A percentile compares a stretch with the other conserved stretches of the same genome.
Conservation (phyloP, 1,139 yeast species). For the Maudiozyma humilis region DNA sequence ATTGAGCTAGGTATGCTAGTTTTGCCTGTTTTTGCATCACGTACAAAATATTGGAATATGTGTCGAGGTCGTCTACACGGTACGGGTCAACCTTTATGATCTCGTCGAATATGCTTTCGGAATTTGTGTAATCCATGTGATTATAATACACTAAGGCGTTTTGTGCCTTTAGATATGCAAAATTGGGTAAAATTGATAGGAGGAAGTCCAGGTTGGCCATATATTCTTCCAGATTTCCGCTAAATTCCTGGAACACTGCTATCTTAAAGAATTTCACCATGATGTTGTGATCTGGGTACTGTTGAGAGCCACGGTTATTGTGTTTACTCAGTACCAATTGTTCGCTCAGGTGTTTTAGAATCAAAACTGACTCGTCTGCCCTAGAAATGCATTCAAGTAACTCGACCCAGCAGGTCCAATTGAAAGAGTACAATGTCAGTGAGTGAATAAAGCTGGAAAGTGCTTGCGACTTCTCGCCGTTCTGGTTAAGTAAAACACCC, state of each 20-base stretch:
- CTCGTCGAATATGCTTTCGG: constrained; percentile 72
- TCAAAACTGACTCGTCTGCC: constrained; percentile 51
- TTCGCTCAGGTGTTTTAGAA: constrained; percentile 37
- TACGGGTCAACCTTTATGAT: constrained; percentile 73
- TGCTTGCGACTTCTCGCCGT: constrained; percentile 54
- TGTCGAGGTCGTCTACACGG: constrained; percentile 81
- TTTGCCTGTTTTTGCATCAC: constrained; percentile 88
- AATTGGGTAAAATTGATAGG: constrained; percentile 53
- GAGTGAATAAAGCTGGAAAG: constrained; percentile 53
- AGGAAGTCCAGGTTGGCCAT: constrained; percentile 43
- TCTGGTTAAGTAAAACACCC: constrained; percentile 58
- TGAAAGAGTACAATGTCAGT: constrained; percentile 55
- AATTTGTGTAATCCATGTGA: constrained; percentile 67
- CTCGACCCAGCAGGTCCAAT: constrained; percentile 95
- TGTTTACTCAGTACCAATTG: constrained; percentile 23
- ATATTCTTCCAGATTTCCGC: constrained; percentile 52
- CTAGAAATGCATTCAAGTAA: constrained; percentile 55
- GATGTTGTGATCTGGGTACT: constrained; percentile 27
- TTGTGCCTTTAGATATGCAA: constrained; percentile 69
- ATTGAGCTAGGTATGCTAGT: constrained; percentile 78
- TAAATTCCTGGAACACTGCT: constrained; percentile 70
- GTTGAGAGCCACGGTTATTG: constrained; percentile 15
- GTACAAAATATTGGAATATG: constrained; percentile 84
- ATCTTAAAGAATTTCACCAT: constrained; percentile 67
- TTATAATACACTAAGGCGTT: constrained; percentile 76